Evolutionary conservation across 192 early-diverging fungal species (phyloP).

Genomic region (Gaertneriomyces semiglobifer): DNA sequence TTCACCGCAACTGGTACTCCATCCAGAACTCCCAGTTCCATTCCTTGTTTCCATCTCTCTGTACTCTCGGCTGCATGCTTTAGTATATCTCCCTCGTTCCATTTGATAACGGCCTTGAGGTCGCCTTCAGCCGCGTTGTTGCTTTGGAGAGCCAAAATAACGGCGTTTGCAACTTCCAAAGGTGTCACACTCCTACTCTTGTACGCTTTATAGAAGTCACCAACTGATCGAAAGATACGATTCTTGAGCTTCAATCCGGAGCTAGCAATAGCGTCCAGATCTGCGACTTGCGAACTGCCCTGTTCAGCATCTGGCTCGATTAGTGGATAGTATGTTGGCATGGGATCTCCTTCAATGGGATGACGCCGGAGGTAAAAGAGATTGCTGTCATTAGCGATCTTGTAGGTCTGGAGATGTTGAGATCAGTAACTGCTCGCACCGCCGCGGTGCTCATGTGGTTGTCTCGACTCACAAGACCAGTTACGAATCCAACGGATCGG

Average conservation of each 20-base stretch:
- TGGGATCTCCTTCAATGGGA: not conserved
- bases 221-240: slow-evolving; percentile 20
- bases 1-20: slow-evolving; percentile 73
- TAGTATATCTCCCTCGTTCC: slow-evolving; percentile 17
- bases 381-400: slow-evolving; percentile 25
- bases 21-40: slow-evolving; percentile 60
- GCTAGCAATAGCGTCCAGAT: slow-evolving; percentile 10
- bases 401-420: not conserved
- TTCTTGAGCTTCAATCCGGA: not conserved
- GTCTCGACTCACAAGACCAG: not conserved
- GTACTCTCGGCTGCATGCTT: slow-evolving; percentile 55
- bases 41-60: slow-evolving; percentile 45
- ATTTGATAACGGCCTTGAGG: slow-evolving; percentile 12
- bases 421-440: no score
- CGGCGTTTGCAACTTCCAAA: slow-evolving; percentile 23
- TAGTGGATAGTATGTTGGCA: slow-evolving; percentile 22
- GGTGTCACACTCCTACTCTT: slow-evolving; percentile 28
- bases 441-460: no score
- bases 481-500: slow-evolving; percentile 7
- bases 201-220: slow-evolving; percentile 27
- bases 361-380: slow-evolving; percentile 11
- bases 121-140: not conserved
- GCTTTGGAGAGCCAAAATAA: slow-evolving; percentile 26
- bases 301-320: slow-evolving; percentile 3
- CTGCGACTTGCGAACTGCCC: not conserved